Conservation (phyloP, 2,329 filamentous ascomycete genomes). For the Cladosporium sp. region DNA sequence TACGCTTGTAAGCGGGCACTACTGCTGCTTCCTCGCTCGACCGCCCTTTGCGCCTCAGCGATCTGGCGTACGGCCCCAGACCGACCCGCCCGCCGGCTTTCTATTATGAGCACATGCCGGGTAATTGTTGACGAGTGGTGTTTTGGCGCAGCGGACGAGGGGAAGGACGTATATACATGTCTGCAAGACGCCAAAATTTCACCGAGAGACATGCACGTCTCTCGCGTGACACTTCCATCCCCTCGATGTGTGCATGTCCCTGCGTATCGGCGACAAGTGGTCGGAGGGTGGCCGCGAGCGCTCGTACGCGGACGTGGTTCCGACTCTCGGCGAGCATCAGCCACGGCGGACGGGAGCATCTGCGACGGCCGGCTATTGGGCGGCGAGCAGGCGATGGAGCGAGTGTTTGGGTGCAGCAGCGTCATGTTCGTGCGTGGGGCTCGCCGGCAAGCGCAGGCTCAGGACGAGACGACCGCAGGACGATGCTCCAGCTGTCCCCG, state of each 20-base stretch:
- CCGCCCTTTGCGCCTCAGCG: background rate
- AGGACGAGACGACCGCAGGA: background rate
- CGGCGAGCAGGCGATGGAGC: background rate
- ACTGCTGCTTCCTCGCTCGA: background rate
- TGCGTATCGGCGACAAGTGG: background rate
- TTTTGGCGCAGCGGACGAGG: background rate
- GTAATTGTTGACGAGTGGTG: background rate
- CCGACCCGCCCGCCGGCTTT: background rate
- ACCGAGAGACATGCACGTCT: no score
- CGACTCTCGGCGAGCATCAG: background rate
- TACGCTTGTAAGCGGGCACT: background rate
- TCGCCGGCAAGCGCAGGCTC: background rate
- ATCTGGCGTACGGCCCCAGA: background rate
- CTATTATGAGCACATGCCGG: background rate
- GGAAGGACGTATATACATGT: background rate
- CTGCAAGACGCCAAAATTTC: no score
- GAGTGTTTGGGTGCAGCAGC: background rate
- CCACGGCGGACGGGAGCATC: background rate
- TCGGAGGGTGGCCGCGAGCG: background rate
- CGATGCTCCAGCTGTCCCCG: background rate
- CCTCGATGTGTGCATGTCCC: background rate
- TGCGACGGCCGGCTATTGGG: background rate
- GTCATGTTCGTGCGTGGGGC: conserved; percentile 6
- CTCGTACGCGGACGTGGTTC: background rate
- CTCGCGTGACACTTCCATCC: no score